Base-by-base conservation (phyloP, 257 asterid genomes). In the Parsonsia alboflavescens region DNA sequence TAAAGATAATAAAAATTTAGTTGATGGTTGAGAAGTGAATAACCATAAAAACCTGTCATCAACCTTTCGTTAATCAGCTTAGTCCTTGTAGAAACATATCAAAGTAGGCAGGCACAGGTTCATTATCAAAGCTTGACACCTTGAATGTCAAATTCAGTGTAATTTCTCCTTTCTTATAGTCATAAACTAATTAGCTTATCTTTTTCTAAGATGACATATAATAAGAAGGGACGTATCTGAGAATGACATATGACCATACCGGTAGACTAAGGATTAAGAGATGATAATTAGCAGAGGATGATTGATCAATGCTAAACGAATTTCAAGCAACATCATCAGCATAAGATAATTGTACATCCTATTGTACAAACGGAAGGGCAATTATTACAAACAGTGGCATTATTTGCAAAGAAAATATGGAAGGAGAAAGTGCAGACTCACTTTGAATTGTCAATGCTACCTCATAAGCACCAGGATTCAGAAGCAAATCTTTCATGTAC, bases 391-490 rank as follows among this genome's bases (percentile, higher is more conserved):
- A 65, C 5, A 2, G 17, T 65, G 30, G 22, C 21, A 26, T 7
- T 11, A 54, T 21, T 42, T n/a, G n/a, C n/a, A n/a, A n/a, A n/a
- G n/a, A n/a, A n/a, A n/a, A n/a, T n/a, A n/a, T n/a, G n/a, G n/a
- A n/a, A 21, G 19, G 13, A 22, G 2, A 28, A 70, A 48, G 48
- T 49, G 33, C 26, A 8, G 52, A 19, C 76, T 76, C 71, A 86
- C 99, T 96, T 87, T 92, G 99, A 75, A 95, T 86, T 72, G 80
- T 81, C 68, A 90, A 80, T 63, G 99, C 97, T 80, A 89, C 87
- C 77, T 88, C 97, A 77, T 88, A 90, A 21, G 97, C 85, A 70
- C 98, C 98, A 79, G 99, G 99, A 81, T 95, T 95, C 88, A 95
- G 83, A 79, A 95, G 96, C 70, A 95, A 91, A 78, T 91, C 96